phyloP scores from a whole-genome alignment of 805 yeast species.

The Candida lessepsii region DNA sequence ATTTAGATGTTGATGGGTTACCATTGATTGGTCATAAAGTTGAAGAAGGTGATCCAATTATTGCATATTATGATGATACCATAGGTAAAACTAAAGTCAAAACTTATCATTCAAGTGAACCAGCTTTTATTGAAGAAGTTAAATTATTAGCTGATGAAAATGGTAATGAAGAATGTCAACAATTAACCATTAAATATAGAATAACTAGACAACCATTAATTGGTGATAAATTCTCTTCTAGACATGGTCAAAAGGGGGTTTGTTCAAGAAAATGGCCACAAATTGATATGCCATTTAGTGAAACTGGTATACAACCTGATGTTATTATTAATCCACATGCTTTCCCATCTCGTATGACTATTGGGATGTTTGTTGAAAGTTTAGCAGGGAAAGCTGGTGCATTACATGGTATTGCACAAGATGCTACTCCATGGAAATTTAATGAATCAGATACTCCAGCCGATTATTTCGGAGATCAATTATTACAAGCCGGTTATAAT shows the following conservation, averaged over 20 bases:
- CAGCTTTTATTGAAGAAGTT: conserved; percentile 94
- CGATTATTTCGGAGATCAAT: conserved; percentile 94
- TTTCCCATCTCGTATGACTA: conserved; percentile 99
- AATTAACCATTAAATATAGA: conserved; percentile 83
- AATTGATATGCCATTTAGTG: conserved; percentile 94
- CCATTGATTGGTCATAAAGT: conserved; percentile 86
- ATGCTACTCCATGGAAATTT: conserved; percentile 95
- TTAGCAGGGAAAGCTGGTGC: conserved; percentile 99
- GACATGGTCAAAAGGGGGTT: conserved; percentile 98
- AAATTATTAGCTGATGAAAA: conserved; percentile 83
- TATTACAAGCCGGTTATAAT: conserved; percentile 84
- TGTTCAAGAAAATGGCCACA: conserved; percentile 98
- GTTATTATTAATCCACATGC: conserved; percentile 98
- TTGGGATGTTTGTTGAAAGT: conserved; percentile 98
- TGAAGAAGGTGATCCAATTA: conserved; percentile 94
- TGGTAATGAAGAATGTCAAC: conserved; percentile 76
- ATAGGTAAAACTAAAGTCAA: conserved; percentile 87
- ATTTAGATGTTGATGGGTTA: conserved; percentile 87
- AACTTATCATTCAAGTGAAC: conserved; percentile 90
- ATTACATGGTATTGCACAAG: conserved; percentile 95
- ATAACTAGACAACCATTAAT: conserved; percentile 89
- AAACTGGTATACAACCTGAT: conserved; percentile 95
- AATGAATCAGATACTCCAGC: conserved; percentile 93
- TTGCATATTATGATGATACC: conserved; percentile 89
- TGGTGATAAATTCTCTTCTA: conserved; percentile 96